Base-by-base conservation (phyloP, 257 asterid species). In the Rehmannia glutinosa region DNA sequence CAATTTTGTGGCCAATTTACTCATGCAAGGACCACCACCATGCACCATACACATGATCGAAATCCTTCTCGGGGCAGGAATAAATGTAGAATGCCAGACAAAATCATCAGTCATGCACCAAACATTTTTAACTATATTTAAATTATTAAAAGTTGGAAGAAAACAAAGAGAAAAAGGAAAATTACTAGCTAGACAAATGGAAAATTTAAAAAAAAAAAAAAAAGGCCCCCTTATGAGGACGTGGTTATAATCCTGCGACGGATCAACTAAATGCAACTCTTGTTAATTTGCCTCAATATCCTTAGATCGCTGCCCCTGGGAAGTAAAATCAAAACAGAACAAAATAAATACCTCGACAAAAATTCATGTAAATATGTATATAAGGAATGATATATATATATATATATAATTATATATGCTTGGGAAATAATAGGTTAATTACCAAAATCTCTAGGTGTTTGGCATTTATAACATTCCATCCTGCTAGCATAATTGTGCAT, bases 401-500 rank as follows among this genome's bases (percentile, higher is more conserved):
- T n/a, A n/a, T n/a, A n/a, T n/a, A n/a, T n/a, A n/a, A n/a, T n/a
- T n/a, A n/a, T n/a, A n/a, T n/a, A n/a, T n/a, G n/a, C n/a, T n/a
- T n/a, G n/a, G n/a, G n/a, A n/a, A n/a, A n/a, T n/a, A n/a, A n/a
- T n/a, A n/a, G n/a, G n/a, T n/a, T n/a, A n/a, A n/a, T n/a, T 76
- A 84, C 97, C 83, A 68, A 52, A 85, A 68, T 82, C 95, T 75
- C 69, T 79, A 0, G 89, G 87, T 5, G 83, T 64, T 60, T 74
- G 86, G 92, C 96, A 90, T 71, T 82, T 87, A 25, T 68, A 82
- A 51, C 97, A 90, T 77, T 86, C 88, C 54, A 54, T 68, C 80
- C 95, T 87, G 80, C 85, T 80, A 19, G 97, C 97, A 69, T 87
- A 90, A 62, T 90, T 87, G 30, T 90, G 97, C 68, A 73, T 77